phyloP scores from a whole-genome alignment of 169 alveolate genomes.

The Plasmodium billcollinsi region DNA sequence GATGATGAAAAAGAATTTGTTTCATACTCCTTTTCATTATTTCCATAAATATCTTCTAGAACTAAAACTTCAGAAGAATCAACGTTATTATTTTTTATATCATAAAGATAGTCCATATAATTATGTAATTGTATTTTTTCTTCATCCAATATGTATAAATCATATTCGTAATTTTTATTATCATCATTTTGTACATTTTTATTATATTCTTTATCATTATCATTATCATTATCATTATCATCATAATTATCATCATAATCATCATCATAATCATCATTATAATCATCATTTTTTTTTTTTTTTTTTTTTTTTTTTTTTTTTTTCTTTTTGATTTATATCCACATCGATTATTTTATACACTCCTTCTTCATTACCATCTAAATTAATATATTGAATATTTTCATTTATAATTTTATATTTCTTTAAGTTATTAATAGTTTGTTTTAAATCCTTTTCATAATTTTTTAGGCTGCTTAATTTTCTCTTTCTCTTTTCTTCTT shows the following conservation, averaged over 20 bases:
- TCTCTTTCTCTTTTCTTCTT: conserved; percentile 25
- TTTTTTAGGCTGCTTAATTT: conserved; percentile 38
- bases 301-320: background rate
- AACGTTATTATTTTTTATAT: conserved; percentile 52
- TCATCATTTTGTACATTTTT: background rate
- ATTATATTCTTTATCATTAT: background rate
- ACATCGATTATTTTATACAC: conserved; percentile 71
- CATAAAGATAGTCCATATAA: conserved; percentile 62
- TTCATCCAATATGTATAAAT: conserved; percentile 57
- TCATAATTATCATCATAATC: conserved; percentile 2
- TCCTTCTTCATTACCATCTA: conserved; percentile 35
- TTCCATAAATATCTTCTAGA: conserved; percentile 62
- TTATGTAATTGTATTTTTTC: conserved; percentile 42
- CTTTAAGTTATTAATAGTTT: conserved; percentile 64
- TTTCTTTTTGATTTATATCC: conserved; percentile 12
- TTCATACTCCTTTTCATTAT: conserved; percentile 48
- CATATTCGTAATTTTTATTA: conserved; percentile 38
- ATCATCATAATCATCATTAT: conserved; percentile 5
- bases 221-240: background rate
- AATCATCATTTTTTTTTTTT: background rate
- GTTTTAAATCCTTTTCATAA: conserved; percentile 68
- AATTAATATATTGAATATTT: conserved; percentile 56
- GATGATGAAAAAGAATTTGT: conserved; percentile 32
- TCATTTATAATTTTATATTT: conserved; percentile 61
- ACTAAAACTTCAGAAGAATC: conserved; percentile 62